These are phyloP conservation scores for Taiozyma sp. DNA, from an alignment of 1,139 yeast species.

Conservation along the genomic window DNA sequence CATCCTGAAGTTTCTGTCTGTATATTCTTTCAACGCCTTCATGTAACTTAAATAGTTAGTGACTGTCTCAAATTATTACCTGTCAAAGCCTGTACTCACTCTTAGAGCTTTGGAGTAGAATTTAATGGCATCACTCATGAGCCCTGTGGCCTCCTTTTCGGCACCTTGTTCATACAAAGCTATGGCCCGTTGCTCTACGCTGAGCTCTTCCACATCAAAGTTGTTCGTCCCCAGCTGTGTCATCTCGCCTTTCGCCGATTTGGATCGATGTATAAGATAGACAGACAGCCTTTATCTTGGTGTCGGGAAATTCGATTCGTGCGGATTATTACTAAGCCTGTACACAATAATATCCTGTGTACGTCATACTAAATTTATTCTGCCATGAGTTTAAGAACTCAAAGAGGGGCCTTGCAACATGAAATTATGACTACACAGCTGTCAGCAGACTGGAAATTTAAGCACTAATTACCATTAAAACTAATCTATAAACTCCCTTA, in stretches of 20 bases:
- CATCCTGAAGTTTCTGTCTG: conserved; percentile 41
- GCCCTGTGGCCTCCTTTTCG: conserved; percentile 65
- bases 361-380: background rate
- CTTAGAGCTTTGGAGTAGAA: conserved; percentile 69
- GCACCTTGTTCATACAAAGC: conserved; percentile 64
- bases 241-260: background rate
- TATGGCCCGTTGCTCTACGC: conserved; percentile 39
- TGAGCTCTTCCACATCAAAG: conserved; percentile 8
- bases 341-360: background rate
- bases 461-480: background rate
- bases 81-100: conserved; percentile 12
- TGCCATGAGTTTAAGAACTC: too few species aligned
- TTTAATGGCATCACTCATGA: conserved; percentile 74
- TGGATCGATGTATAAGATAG: background rate
- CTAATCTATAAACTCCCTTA: background rate
- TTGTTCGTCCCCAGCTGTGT: background rate
- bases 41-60: conserved; percentile 31
- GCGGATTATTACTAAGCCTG: background rate
- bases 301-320: background rate
- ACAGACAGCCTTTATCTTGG: background rate
- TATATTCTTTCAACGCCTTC: conserved; percentile 66
- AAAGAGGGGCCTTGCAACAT: too few species aligned
- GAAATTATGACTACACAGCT: background rate
- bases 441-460: background rate
- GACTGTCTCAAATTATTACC: background rate